phyloP scores from a whole-genome alignment of 495 filamentous ascomycete genomes.

The Aspergillus nanangensis region DNA sequence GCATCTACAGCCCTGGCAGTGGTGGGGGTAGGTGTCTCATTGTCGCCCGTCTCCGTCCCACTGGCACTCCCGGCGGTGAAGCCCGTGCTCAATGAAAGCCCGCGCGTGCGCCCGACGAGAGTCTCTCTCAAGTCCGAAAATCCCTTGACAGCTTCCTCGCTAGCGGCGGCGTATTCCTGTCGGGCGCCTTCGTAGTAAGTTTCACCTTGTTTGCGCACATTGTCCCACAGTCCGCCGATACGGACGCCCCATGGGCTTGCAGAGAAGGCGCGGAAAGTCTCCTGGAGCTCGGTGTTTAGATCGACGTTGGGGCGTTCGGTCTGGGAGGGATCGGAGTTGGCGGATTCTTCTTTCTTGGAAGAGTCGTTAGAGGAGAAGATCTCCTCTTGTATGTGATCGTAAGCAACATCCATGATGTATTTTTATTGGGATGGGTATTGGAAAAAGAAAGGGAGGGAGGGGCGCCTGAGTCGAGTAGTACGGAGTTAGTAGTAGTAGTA shows the following conservation, averaged over 20 bases:
- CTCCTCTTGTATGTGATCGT: constrained; percentile 94
- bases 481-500: too few relatives aligned
- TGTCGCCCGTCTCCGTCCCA: constrained; percentile 25
- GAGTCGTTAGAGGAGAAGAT: constrained; percentile 57
- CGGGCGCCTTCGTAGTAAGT: constrained; percentile 78
- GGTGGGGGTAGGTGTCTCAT: constrained; percentile 34
- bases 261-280: constrained; percentile 91
- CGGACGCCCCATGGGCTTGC: constrained; percentile 84
- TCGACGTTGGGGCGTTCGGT: constrained; percentile 46
- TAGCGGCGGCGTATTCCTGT: constrained; percentile 73
- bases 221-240: constrained; percentile 84
- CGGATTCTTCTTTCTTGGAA: constrained; percentile 35
- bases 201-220: constrained; percentile 86
- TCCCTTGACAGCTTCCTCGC: constrained; percentile 80
- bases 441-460: too few relatives aligned
- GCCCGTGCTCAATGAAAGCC: constrained; percentile 60
- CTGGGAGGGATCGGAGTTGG: constrained; percentile 32
- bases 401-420: constrained; percentile 89
- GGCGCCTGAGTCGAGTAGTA: too few relatives aligned
- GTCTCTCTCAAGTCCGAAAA: constrained; percentile 65
- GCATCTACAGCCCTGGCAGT: constrained; percentile 19
- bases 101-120: constrained; percentile 67
- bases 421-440: too few relatives aligned
- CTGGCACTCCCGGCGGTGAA: constrained; percentile 19
- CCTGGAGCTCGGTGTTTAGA: constrained; percentile 85